These are phyloP conservation scores for Diutina sp. DNA, from an alignment of 1,139 yeast species.

Conservation along the genomic window DNA sequence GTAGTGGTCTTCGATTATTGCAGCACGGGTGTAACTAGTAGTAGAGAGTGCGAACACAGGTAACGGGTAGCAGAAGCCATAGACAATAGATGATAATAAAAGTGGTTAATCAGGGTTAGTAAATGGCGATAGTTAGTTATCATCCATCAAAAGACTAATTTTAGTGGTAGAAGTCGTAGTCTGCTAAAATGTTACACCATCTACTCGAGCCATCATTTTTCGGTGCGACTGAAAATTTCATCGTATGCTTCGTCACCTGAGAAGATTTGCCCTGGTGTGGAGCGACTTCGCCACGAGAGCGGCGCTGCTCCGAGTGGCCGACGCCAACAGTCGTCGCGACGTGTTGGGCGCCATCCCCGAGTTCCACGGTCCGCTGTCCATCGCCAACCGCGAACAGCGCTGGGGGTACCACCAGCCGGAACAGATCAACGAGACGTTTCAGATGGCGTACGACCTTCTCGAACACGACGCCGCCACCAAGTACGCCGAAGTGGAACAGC, in stretches of 20 bases:
- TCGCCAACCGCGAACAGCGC: conserved; percentile 10
- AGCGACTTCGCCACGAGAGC: conserved; percentile 31
- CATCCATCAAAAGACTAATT: too few relatives aligned
- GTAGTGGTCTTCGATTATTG: too few relatives aligned
- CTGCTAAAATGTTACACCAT: too few relatives aligned
- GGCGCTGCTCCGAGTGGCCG: conserved; percentile 20
- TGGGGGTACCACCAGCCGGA: conserved; percentile 48
- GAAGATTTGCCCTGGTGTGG: conserved; percentile 20
- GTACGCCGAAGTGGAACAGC: conserved; percentile 9
- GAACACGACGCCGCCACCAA: conserved; percentile 27
- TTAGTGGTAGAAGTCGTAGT: too few relatives aligned
- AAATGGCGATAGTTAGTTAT: too few relatives aligned
- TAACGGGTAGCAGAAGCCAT: too few relatives aligned
- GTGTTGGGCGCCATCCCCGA: conserved; percentile 23
- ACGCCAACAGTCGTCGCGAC: conserved; percentile 16
- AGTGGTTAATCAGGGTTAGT: too few relatives aligned
- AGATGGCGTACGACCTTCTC: conserved; percentile 49
- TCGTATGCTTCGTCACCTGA: neutral
- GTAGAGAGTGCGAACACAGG: too few relatives aligned
- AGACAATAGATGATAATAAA: too few relatives aligned
- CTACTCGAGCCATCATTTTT: too few relatives aligned
- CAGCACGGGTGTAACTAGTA: too few relatives aligned
- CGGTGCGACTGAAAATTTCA: neutral
- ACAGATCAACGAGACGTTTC: conserved; percentile 61
- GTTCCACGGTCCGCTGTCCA: conserved; percentile 19